These are phyloP conservation scores for Solanum bulbocastanum DNA, from an alignment of 257 asterid genomes.

Conservation along the genomic window DNA sequence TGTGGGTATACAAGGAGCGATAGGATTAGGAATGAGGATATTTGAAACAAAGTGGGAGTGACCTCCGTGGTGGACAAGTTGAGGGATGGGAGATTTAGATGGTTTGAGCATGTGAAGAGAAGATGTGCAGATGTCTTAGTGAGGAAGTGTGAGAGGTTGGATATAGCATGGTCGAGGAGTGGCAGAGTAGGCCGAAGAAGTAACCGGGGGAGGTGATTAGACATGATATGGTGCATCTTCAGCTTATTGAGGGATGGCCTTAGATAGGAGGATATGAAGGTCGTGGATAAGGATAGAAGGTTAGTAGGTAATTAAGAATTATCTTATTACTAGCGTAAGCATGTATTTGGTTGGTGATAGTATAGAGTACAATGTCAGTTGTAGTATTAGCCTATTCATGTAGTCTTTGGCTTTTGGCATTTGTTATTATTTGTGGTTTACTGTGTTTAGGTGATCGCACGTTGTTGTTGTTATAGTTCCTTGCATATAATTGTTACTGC, in stretches of 20 bases:
- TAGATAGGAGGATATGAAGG: background rate
- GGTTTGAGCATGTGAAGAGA: background rate
- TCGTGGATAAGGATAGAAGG: background rate
- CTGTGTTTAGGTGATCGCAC: background rate
- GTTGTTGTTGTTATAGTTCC: background rate
- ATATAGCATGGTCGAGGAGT: background rate
- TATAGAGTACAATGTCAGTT: background rate
- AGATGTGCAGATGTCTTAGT: background rate
- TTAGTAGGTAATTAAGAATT: background rate
- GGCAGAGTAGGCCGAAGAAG: background rate
- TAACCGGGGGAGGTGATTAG: background rate
- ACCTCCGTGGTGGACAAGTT: background rate
- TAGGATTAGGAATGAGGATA: background rate
- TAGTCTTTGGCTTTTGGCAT: background rate
- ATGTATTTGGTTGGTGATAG: background rate
- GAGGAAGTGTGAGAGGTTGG: background rate
- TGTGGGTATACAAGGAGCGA: background rate
- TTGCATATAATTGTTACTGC: background rate
- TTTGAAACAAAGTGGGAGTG: background rate
- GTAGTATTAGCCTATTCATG: background rate
- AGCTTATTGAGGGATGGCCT: background rate
- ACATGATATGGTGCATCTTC: background rate
- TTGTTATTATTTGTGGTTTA: background rate
- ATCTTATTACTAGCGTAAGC: background rate
- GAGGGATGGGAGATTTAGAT: background rate